Evolutionary conservation across 805 yeast genomes (phyloP), one percentile per base, ranked within the genome.

Genomic region (Debaryomyces maramus): DNA sequence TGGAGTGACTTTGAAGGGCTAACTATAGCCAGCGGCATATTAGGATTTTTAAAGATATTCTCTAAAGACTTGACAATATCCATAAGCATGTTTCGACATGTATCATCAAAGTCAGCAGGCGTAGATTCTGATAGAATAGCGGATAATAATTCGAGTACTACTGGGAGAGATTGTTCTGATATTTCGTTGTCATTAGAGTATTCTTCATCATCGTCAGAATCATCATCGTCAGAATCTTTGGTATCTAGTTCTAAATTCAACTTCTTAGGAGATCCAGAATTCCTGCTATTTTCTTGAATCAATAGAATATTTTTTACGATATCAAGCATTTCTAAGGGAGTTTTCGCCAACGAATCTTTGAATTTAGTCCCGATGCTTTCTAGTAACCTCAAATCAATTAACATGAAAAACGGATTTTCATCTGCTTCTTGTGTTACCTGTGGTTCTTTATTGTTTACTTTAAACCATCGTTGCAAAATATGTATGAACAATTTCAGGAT

Each of bases 401-500:
- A 62, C 39, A 77, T 67, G 6, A 72, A 48, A 38, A 78, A 73
- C n/a, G 87, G 83, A 43, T 74, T 71, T 4, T 66, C 65, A 2
- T 63, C 66, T 4, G 52, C 60, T 16, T 51, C 48, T 1, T 51
- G 50, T 7, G 48, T 51, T 8, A 53, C 27, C 10, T 39, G 44
- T 0, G 46, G 11, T 8, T 41, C 39, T 44, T 39, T 16, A 36
- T 52, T 27, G 2, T 40, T 33, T 1, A 29, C 36, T 2, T 56
- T 51, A 9, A 85, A 67, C 90, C 95, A 87, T 48, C 81, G 66
- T 41, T 73, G 72, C 45, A 91, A 62, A 1, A 81, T 60, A 0
- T 44, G 46, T 3, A 80, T 58, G 48, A 88, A 85, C 2, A 72
- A 59, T 22, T 51, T 62, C 41, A 65, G 77, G 2, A 77, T 58